phyloP scores from a whole-genome alignment of 306 rosid species.

The Inga laurina region DNA sequence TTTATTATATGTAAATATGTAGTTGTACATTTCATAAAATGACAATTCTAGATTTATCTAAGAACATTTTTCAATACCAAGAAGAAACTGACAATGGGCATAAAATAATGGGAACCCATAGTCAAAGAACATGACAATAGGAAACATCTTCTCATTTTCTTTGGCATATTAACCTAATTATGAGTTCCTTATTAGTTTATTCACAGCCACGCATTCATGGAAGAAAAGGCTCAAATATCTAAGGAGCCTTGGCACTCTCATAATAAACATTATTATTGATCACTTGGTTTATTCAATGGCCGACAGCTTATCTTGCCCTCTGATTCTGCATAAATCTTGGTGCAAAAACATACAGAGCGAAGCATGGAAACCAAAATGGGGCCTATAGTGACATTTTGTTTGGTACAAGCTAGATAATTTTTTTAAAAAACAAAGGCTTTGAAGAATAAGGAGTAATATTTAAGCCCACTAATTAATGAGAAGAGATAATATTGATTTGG shows the following conservation, averaged over 20 bases:
- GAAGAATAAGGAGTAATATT: not conserved
- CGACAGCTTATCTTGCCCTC: slow-evolving; percentile 73
- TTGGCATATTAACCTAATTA: slow-evolving; percentile 16
- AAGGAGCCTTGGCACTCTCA: slow-evolving; percentile 30
- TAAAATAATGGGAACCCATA: slow-evolving; percentile 19
- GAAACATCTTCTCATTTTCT: slow-evolving; percentile 34
- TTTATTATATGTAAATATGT: no score
- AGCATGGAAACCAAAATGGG: slow-evolving; percentile 53
- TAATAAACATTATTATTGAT: slow-evolving; percentile 20
- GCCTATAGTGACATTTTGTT: slow-evolving; percentile 36
- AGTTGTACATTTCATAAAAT: no score
- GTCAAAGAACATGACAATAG: slow-evolving; percentile 33
- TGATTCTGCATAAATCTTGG: slow-evolving; percentile 70
- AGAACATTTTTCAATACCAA: no score
- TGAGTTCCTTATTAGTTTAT: slow-evolving; percentile 27
- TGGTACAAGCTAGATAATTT: not conserved
- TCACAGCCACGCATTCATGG: slow-evolving; percentile 38
- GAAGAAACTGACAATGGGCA: slow-evolving; percentile 9
- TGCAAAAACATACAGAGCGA: slow-evolving; percentile 25
- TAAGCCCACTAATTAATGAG: not conserved
- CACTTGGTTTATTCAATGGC: slow-evolving; percentile 51
- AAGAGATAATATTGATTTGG: not conserved
- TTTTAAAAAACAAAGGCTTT: not conserved
- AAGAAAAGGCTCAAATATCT: slow-evolving; percentile 43
- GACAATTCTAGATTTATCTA: no score